phyloP scores from a whole-genome alignment of 208 protist genomes.

The Crithidia fasciculata region DNA sequence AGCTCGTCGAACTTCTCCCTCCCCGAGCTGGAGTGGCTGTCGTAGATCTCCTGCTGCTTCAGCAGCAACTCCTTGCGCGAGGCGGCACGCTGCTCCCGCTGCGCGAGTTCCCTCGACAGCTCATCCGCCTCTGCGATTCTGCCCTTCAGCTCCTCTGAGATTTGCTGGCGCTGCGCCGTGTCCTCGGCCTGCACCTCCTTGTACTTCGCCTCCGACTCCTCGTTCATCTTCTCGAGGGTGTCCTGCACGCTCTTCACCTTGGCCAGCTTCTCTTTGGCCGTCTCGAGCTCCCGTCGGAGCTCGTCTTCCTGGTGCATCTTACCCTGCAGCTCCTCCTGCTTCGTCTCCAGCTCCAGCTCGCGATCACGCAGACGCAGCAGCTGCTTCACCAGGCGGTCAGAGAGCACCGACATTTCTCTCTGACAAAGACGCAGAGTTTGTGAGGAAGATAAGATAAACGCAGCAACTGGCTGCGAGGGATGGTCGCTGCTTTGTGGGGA shows the following conservation, averaged over 20 bases:
- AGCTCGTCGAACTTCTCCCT: constrained; percentile 60
- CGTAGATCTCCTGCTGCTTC: constrained; percentile 73
- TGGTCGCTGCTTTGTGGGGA: too few species aligned
- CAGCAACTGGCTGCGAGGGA: too few species aligned
- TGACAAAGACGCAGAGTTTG: too few species aligned
- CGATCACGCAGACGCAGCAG: constrained; percentile 52
- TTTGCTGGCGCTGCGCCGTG: constrained; percentile 39
- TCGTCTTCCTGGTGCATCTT: constrained; percentile 41
- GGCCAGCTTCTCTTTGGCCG: constrained; percentile 42
- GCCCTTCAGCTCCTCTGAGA: constrained; percentile 43
- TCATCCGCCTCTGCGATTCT: constrained; percentile 58
- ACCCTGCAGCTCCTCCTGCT: constrained; percentile 37
- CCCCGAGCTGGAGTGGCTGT: constrained; percentile 39
- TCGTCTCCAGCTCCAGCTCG: constrained; percentile 48
- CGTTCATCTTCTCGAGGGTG: constrained; percentile 55
- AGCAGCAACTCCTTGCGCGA: constrained; percentile 49
- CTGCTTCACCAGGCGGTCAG: constrained; percentile 68
- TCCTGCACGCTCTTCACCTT: constrained; percentile 44
- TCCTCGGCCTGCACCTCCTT: constrained; percentile 47
- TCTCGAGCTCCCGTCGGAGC: constrained; percentile 36
- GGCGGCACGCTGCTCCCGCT: constrained; percentile 42
- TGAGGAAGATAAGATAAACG: background rate
- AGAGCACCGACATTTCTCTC: constrained; percentile 44
- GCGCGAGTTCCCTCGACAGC: constrained; percentile 40
- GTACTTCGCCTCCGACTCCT: constrained; percentile 52